Evolutionary conservation across 768 basidiomycete species (phyloP).

Genomic region (Omphalotus guepiniiformis): DNA sequence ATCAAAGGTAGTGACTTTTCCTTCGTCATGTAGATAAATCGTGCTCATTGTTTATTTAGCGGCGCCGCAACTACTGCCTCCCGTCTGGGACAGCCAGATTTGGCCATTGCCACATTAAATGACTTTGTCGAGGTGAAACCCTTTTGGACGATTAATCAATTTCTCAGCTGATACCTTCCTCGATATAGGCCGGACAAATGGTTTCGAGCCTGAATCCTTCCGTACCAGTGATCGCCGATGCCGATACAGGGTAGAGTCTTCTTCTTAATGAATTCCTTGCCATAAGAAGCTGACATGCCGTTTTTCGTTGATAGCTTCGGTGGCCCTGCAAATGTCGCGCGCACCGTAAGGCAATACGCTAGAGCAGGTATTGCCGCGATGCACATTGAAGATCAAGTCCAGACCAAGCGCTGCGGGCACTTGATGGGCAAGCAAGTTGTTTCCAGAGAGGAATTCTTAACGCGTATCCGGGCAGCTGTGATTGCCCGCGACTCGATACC

Average conservation of each 20-base stretch:
- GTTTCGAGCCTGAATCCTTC: conserved; percentile 62
- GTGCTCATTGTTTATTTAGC: conserved; percentile 24
- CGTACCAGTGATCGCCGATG: conserved; percentile 72
- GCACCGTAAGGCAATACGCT: conserved; percentile 68
- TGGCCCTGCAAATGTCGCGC: conserved; percentile 70
- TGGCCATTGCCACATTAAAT: conserved; percentile 74
- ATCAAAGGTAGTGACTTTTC: conserved; percentile 51
- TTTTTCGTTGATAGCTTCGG: conserved; percentile 42
- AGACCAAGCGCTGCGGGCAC: conserved; percentile 79
- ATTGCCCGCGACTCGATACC: conserved; percentile 73
- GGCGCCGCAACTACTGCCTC: conserved; percentile 81
- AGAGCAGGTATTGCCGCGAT: conserved; percentile 68
- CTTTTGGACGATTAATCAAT: background rate
- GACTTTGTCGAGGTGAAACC: conserved; percentile 61
- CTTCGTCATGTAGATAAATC: background rate
- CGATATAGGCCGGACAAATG: conserved; percentile 56
- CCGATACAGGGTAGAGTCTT: conserved; percentile 62
- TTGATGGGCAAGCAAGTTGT: conserved; percentile 80
- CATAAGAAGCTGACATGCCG: background rate
- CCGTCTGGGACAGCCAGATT: conserved; percentile 71
- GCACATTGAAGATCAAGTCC: conserved; percentile 82
- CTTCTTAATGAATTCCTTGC: background rate
- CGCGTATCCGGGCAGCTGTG: conserved; percentile 73
- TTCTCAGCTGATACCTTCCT: background rate
- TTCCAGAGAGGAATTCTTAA: conserved; percentile 70